Percentiles rank a stretch among this genome's conserved stretches.
phyloP scores from a whole-genome alignment of 345 rosid genomes.

The Anacardium occidentale region DNA sequence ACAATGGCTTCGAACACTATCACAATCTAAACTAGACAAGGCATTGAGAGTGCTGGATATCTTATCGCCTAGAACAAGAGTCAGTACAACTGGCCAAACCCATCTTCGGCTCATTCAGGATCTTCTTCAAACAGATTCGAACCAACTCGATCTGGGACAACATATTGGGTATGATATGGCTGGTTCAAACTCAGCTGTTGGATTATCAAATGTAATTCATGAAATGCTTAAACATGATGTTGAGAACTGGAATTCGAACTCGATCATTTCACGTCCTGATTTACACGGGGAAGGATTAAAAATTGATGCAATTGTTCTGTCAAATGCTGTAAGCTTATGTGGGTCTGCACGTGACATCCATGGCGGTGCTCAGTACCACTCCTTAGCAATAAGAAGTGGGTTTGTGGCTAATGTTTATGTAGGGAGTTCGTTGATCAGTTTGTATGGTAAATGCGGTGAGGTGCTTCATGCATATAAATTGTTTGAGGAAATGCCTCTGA shows the following conservation, averaged over 20 bases:
- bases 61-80: constrained; percentile 32
- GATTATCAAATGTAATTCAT: constrained; percentile 32
- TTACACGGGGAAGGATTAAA: constrained; percentile 15
- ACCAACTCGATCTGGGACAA: constrained; percentile 17
- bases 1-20: constrained; percentile 9
- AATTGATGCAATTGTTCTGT: constrained; percentile 46
- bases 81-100: constrained; percentile 18
- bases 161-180: constrained; percentile 12
- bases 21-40: constrained; percentile 31
- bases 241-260: constrained; percentile 20
- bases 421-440: constrained; percentile 61
- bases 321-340: constrained; percentile 58
- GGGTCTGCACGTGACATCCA: constrained; percentile 45
- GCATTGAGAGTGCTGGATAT: constrained; percentile 55
- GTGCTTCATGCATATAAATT: constrained; percentile 42
- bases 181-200: constrained; percentile 14
- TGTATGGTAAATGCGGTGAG: constrained; percentile 51
- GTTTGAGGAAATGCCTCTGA: constrained; percentile 83
- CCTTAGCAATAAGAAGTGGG: constrained; percentile 56
- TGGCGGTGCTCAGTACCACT: constrained; percentile 60
- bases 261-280: constrained; percentile 7
- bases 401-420: constrained; percentile 56
- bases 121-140: constrained; percentile 39
- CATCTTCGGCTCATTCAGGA: constrained; percentile 62
- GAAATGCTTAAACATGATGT: constrained; percentile 26